These are phyloP conservation scores for Nicotiana sylvestris DNA, from an alignment of 257 asterid species.

Conservation along the genomic window DNA sequence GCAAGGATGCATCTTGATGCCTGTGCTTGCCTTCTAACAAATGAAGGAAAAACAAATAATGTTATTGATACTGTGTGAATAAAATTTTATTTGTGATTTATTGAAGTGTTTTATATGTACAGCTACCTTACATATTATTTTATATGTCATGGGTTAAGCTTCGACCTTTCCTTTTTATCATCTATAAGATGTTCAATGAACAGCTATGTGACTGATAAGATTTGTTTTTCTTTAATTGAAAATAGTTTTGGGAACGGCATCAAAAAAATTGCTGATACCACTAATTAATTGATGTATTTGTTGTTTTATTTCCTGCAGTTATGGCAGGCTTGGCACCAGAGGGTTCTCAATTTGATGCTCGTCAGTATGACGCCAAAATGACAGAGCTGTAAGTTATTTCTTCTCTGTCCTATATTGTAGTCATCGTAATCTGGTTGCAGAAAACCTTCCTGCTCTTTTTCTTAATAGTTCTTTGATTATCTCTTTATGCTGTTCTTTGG, in stretches of 20 bases:
- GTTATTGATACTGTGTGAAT: background rate
- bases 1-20: background rate
- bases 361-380: constrained; percentile 52
- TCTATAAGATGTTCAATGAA: background rate
- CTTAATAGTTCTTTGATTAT: background rate
- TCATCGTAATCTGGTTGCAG: background rate
- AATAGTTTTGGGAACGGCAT: no score
- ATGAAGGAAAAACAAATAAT: background rate
- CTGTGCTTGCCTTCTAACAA: background rate
- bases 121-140: background rate
- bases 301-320: constrained; percentile 27
- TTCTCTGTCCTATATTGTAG: background rate
- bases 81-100: background rate
- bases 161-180: background rate
- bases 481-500: background rate
- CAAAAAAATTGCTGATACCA: background rate
- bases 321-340: constrained; percentile 56
- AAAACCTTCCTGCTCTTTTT: background rate
- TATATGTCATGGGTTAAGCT: background rate
- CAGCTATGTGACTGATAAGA: background rate
- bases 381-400: constrained; percentile 38
- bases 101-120: background rate
- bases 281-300: background rate
- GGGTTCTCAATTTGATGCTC: constrained; percentile 56
- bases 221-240: no score